Base-by-base conservation (phyloP, 305 asterid genomes). In the Solanum hybrid region DNA sequence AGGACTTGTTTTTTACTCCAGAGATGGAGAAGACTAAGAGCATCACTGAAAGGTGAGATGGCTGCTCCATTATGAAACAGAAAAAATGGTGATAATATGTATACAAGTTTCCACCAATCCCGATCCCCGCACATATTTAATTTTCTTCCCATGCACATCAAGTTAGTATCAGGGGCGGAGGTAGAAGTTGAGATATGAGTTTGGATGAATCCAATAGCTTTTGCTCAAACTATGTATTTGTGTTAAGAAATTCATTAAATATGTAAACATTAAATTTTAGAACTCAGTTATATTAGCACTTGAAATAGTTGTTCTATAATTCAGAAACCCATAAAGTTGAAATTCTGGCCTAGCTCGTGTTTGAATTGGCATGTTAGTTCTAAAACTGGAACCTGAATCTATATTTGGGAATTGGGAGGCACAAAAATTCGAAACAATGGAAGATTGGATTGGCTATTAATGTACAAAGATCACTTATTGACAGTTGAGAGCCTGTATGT, bases 401-500 rank as follows among this genome's bases (percentile, higher is more conserved):
- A 39, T 38, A n/a, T 37, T 81, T 81, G 68, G 65, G 86, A 84
- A 38, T 80, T 80, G 68, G 34, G 87, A 85, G 77, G 88, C 88
- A 11, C 77, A 20, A 85, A 51, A 85, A 3, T 57, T 3, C 20
- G 14, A 84, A 11, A 26, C 38, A 83, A 83, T 17, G 39, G 32
- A 31, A 27, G 77, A 57, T 85, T 31, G 45, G 45, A 32, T 36
- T 51, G 41, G 45, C 88, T 57, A 85, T 57, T 51, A 51, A 85
- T 20, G 41, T 31, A 57, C 31, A 85, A 57, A 51, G 29, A 57
- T 31, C n/a, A 15, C 45, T 85, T 85, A 57, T 85, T 10, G 88
- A 85, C 77, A 31, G 26, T 51, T 20, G 88, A 84, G 88, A 57
- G 37, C 88, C 8, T 57, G 88, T 31, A 32, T 57, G 45, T 57